A percentile compares a stretch with the other conserved stretches of the same genome.
Conservation (phyloP, 305 asterid genomes). For the Petunia hybrid region DNA sequence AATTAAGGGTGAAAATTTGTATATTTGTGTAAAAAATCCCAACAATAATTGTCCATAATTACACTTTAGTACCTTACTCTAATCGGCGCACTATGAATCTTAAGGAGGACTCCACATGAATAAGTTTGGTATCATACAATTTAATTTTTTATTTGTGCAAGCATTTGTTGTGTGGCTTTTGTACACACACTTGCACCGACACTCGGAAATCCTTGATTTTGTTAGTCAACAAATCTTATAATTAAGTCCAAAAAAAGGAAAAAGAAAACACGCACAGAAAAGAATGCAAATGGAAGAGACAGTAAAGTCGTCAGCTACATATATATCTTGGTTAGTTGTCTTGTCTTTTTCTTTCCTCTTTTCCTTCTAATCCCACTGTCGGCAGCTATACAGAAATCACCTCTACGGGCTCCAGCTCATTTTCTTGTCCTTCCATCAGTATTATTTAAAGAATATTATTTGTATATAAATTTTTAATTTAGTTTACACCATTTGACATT, state of each 20-base stretch:
- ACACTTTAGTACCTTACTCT: not conserved
- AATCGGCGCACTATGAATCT: not conserved
- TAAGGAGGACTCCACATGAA: not conserved
- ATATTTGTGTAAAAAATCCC: too few species aligned
- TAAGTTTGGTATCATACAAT: not conserved
- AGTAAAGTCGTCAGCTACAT: not conserved
- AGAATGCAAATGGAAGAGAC: not conserved
- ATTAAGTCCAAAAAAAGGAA: not conserved
- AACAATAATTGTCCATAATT: not conserved
- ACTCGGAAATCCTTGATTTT: not conserved
- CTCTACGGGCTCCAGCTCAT: not conserved
- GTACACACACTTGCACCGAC: slow-evolving; percentile 7
- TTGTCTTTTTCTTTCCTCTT: not conserved
- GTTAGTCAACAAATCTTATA: not conserved
- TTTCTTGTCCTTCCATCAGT: not conserved
- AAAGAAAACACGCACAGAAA: not conserved
- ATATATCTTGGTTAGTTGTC: not conserved
- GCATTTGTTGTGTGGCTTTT: not conserved
- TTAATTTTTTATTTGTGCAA: not conserved
- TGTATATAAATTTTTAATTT: too few species aligned
- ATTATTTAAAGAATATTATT: too few species aligned
- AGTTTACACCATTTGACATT: too few species aligned
- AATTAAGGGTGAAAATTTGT: too few species aligned
- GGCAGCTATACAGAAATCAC: not conserved
- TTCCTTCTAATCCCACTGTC: not conserved